Base-by-base conservation (phyloP, 2,329 filamentous ascomycete genomes). In the Ascochyta clinopodiicola region DNA sequence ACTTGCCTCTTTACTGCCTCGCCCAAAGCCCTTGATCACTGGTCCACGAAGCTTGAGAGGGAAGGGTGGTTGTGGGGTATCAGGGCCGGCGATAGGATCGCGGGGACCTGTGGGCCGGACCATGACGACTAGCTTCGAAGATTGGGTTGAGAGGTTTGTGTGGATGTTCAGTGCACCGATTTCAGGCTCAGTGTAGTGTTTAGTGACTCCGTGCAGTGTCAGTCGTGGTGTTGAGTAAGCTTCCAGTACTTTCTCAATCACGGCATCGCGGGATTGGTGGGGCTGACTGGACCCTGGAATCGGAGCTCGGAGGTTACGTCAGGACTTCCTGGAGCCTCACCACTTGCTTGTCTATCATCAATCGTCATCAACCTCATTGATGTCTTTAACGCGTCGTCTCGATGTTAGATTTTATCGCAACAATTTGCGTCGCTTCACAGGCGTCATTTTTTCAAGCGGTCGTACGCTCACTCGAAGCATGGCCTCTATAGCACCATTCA, bases 1-100 rank as follows among this genome's bases (percentile, higher is more conserved):
- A n/a, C n/a, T n/a, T n/a, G n/a, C 91, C 79, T 97, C 93, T 80
- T 92, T 96, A 69, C 91, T 96, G 15, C 95, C 95, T 57, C 95
- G 86, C 37, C 95, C 94, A 75, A 98, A 98, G 31, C 95, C 95
- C 68, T 91, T 89, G 69, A 97, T 92, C 22, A 99, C 92, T 51
- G 88, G 86, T 22, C 95, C 95, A 59, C 90, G 88, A 78, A 98
- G 88, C 64, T 84, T 86, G 66, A 96, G 83, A 0, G 95, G 95
- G 75, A 88, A 98, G 0, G 95, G 95, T 6, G 85, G 46, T 67
- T 87, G 82, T 12, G 94, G 94, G 35, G 80, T 76, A 38, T 90
- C 86, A 8, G 88, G 81, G 51, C 94, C 94, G 56, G 91, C 86
- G 64, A 95, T 84, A 60, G 81, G 66, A 34, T 67, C 61, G 59